Base-by-base conservation (phyloP, 73 alveolate species). In the Paramecium pentaurelia region DNA sequence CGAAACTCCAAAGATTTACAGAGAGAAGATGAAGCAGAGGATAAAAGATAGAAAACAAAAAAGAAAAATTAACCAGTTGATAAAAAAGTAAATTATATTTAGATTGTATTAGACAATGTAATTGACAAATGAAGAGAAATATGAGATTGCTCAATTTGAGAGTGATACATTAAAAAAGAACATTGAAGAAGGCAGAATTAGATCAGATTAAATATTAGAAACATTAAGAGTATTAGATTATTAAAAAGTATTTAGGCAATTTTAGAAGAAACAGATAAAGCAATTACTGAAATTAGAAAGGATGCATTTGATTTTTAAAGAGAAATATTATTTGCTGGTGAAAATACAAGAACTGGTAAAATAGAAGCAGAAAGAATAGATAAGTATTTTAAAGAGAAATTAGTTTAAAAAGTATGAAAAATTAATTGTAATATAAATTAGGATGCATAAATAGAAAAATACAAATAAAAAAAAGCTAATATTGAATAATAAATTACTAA, bases 251-350 rank as follows among this genome's bases (percentile, higher is more conserved):
- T 88, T 28, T 93, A 95, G 93, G 98, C 99, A 59, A 96, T 96
- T 27, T 94, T 95, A 30, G 99, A 96, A 68, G 99, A 97, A 71
- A 96, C 97, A 44, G 99, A 96, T 93, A 85, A 95, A 58, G 71
- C 96, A 37, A 96, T 96, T 38, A 97, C 99, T 58, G 99, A 96
- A 86, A 96, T 96, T 54, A 92, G 97, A 54, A 94, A 96, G 60
- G 99, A 96, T 73, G 99, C 99, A 0, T 96, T 95, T 88, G 99
- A 96, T 68, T 96, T 96, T 77, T 95, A 97, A 60, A 86, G 99
- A 47, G 96, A 93, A 34, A 95, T 96, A 86, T 85, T 96, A 77
- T 83, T 95, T 16, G 98, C 97, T 30, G 95, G 97, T 11, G 99
- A 96, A 86, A 96, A 96, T 83, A 95, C 96, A 11, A 94, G 98